Evolutionary conservation across 805 yeast genomes (phyloP).

Genomic region (Saccharomyces kudriavzevii): DNA sequence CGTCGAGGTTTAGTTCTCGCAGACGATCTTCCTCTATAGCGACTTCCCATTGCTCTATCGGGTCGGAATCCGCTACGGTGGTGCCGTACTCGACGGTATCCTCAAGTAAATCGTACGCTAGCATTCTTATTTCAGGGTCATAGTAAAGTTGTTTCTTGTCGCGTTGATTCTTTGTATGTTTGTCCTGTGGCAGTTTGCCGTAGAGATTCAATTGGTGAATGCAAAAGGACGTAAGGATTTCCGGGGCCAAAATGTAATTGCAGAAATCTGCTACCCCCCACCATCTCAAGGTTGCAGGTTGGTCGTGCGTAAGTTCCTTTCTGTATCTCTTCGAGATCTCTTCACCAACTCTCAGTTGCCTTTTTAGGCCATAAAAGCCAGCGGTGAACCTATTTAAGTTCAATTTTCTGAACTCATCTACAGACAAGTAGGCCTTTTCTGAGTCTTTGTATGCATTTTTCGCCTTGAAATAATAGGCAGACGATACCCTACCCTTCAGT

Average conservation of each 20-base stretch:
- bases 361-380: conserved; percentile 54
- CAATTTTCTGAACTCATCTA: conserved; percentile 38
- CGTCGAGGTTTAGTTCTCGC: conserved; percentile 4
- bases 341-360: conserved; percentile 46
- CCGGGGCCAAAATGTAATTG: conserved; percentile 56
- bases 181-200: background rate
- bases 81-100: conserved; percentile 44
- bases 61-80: conserved; percentile 22
- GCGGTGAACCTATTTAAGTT: conserved; percentile 41
- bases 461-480: conserved; percentile 47
- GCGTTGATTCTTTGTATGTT: background rate
- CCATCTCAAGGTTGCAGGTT: conserved; percentile 44
- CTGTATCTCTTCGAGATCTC: conserved; percentile 33
- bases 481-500: conserved; percentile 38
- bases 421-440: conserved; percentile 37
- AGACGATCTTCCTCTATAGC: conserved; percentile 6
- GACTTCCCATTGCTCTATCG: conserved; percentile 25
- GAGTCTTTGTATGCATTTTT: conserved; percentile 34
- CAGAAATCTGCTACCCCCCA: conserved; percentile 55
- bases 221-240: conserved; percentile 44
- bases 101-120: conserved; percentile 41
- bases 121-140: conserved; percentile 15
- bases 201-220: conserved; percentile 37
- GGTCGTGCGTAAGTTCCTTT: conserved; percentile 24
- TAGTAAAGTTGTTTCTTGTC: conserved; percentile 3